Conservation (phyloP, 2,329 filamentous ascomycete genomes). For the Mycocentrospora acerina region DNA sequence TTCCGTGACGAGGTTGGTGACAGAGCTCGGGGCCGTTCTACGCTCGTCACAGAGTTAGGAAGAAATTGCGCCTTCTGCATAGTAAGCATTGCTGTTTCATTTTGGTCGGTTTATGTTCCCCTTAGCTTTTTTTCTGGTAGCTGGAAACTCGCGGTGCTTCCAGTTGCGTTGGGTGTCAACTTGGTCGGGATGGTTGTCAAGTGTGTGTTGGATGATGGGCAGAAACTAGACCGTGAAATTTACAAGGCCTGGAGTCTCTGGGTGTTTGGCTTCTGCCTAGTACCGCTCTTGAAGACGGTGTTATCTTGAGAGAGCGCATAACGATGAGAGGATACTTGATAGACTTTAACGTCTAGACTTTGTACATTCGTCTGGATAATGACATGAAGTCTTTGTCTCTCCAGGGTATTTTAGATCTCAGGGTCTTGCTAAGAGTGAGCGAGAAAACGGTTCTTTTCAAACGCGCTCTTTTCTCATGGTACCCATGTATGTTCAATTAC, state of each 20-base stretch:
- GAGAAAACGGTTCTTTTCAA: too few relatives aligned
- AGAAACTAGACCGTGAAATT: conserved; percentile 10
- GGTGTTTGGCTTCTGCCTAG: conserved; percentile 16
- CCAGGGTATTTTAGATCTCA: too few relatives aligned
- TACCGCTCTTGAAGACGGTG: conserved; percentile 12
- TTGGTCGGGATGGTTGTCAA: conserved; percentile 3
- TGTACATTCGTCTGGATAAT: too few relatives aligned
- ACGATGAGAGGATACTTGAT: too few relatives aligned
- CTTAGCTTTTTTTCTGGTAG: conserved; percentile 6
- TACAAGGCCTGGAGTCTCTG: conserved; percentile 19
- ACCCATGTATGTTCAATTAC: too few relatives aligned
- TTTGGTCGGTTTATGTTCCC: conserved; percentile 14
- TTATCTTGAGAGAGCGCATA: too few relatives aligned
- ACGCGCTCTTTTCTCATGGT: too few relatives aligned
- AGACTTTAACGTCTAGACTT: too few relatives aligned
- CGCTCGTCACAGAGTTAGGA: conserved; percentile 79
- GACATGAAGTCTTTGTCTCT: too few relatives aligned
- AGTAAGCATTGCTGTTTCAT: conserved; percentile 8
- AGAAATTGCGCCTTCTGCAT: conserved; percentile 9
- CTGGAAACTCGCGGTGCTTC: conserved; percentile 7
- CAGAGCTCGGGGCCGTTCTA: conserved; percentile 73
- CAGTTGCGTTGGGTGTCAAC: conserved; percentile 5
- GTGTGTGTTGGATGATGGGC: background rate
- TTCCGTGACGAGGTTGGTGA: conserved; percentile 36
- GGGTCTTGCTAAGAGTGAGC: too few relatives aligned